Conservation (phyloP, 2,329 filamentous ascomycete genomes). For the Ceratocystis smalleyi region DNA sequence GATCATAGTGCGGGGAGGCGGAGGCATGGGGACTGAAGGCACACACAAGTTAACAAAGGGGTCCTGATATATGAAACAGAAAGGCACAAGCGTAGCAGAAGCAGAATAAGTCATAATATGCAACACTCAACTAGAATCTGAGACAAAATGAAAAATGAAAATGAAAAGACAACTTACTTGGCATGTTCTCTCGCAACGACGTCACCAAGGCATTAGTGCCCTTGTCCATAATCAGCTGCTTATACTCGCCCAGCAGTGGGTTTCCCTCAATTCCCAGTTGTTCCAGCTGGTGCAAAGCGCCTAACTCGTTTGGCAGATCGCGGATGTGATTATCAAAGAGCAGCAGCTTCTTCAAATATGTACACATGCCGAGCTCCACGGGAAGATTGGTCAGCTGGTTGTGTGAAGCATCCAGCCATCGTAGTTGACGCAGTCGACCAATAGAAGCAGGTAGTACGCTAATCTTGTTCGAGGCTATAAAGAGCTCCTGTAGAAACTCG, state of each 20-base stretch:
- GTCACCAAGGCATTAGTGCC: slow-evolving; percentile 76
- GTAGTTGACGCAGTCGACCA: slow-evolving; percentile 65
- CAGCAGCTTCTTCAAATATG: slow-evolving; percentile 69
- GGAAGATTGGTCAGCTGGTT: slow-evolving; percentile 75
- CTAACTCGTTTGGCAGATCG: slow-evolving; percentile 70
- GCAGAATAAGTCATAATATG: neutral
- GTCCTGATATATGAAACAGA: neutral
- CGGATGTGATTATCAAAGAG: slow-evolving; percentile 84
- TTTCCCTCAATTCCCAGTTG: slow-evolving; percentile 88
- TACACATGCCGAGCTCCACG: slow-evolving; percentile 90
- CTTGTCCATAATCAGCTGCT: slow-evolving; percentile 69
- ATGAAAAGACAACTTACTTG: slow-evolving; percentile 43
- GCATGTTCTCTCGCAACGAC: slow-evolving; percentile 67
- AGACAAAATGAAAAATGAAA: neutral
- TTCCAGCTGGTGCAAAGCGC: slow-evolving; percentile 75
- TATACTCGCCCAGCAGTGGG: slow-evolving; percentile 59
- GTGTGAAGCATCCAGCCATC: slow-evolving; percentile 71
- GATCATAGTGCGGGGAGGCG: slow-evolving; percentile 60
- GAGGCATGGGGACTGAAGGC: slow-evolving; percentile 55
- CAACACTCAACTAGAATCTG: neutral
- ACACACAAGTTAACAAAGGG: neutral
- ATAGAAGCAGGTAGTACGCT: slow-evolving; percentile 64
- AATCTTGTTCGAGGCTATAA: slow-evolving; percentile 86
- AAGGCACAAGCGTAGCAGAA: neutral
- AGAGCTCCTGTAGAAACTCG: slow-evolving; percentile 77